Evolutionary conservation across 352 stramenopile species (phyloP).

Genomic region (Phytophthora brassicae): DNA sequence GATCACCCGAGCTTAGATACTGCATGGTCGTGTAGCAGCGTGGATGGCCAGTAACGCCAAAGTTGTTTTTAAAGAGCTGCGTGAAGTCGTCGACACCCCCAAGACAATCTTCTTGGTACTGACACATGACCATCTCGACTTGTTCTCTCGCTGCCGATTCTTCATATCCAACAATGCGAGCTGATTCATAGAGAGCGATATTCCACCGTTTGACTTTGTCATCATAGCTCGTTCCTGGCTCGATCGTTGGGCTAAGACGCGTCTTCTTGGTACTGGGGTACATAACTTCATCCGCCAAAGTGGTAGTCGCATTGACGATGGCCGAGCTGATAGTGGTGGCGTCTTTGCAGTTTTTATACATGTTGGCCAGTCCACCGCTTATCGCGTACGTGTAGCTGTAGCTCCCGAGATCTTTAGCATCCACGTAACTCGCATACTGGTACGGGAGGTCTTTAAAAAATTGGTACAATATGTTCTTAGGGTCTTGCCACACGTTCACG

Average conservation of each 20-base stretch:
- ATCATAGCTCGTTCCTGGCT: conserved; percentile 26
- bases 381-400: conserved; percentile 71
- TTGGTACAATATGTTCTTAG: conserved; percentile 48
- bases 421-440: conserved; percentile 45
- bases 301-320: conserved; percentile 3
- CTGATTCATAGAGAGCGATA: conserved; percentile 50
- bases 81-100: conserved; percentile 48
- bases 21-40: conserved; percentile 50
- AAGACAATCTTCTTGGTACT: conserved; percentile 55
- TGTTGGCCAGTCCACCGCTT: conserved; percentile 42
- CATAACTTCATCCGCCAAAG: conserved; percentile 8
- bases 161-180: conserved; percentile 46
- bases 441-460: conserved; percentile 68
- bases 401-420: conserved; percentile 47
- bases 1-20: conserved; percentile 32
- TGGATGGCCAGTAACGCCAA: conserved; percentile 48
- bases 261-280: neutral
- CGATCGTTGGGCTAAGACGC: conserved; percentile 14
- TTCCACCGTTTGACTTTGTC: conserved; percentile 43
- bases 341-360: conserved; percentile 48
- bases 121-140: conserved; percentile 57
- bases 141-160: conserved; percentile 39
- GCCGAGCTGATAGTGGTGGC: conserved; percentile 34
- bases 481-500: conserved; percentile 39
- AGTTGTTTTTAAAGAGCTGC: conserved; percentile 45